Evolutionary conservation across 2,329 filamentous ascomycete genomes (phyloP).

Genomic region (Neofusicoccum ribis): DNA sequence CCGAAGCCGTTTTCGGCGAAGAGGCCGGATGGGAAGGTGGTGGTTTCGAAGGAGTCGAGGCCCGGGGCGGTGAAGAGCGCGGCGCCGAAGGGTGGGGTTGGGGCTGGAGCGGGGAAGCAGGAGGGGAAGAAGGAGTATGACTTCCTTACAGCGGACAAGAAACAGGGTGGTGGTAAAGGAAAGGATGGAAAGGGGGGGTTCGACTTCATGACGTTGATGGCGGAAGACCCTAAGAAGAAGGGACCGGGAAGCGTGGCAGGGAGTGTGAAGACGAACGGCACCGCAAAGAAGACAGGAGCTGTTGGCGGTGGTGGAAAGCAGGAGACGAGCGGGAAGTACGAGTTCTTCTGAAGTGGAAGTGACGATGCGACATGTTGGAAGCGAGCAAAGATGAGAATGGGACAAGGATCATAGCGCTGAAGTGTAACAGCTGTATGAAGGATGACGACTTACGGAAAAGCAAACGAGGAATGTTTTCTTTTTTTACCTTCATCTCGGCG

Average conservation of each 20-base stretch:
- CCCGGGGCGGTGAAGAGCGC: background rate
- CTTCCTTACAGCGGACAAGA: background rate
- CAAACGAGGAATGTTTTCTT: no score
- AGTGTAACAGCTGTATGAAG: background rate
- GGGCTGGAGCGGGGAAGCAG: background rate
- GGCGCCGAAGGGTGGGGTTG: background rate
- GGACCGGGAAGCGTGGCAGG: slow-evolving; percentile 10
- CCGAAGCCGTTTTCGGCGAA: slow-evolving; percentile 6
- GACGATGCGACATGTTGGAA: no score
- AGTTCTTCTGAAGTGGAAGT: slow-evolving; percentile 1
- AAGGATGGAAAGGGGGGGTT: slow-evolving; percentile 6
- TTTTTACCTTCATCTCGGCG: no score
- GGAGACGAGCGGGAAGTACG: slow-evolving; percentile 1
- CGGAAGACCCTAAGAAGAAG: slow-evolving; percentile 11
- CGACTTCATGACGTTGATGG: slow-evolving; percentile 15
- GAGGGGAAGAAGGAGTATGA: background rate
- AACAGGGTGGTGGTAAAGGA: background rate
- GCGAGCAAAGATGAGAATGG: background rate
- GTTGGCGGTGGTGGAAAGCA: background rate
- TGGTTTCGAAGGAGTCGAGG: background rate
- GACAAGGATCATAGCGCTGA: no score
- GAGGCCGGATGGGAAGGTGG: slow-evolving; percentile 11
- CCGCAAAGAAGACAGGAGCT: background rate
- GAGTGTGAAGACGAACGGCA: slow-evolving; percentile 5
- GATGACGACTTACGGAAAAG: no score